These are phyloP conservation scores for Dictyostelium purpureum DNA, from an alignment of 78 protist genomes.

Conservation along the genomic window DNA sequence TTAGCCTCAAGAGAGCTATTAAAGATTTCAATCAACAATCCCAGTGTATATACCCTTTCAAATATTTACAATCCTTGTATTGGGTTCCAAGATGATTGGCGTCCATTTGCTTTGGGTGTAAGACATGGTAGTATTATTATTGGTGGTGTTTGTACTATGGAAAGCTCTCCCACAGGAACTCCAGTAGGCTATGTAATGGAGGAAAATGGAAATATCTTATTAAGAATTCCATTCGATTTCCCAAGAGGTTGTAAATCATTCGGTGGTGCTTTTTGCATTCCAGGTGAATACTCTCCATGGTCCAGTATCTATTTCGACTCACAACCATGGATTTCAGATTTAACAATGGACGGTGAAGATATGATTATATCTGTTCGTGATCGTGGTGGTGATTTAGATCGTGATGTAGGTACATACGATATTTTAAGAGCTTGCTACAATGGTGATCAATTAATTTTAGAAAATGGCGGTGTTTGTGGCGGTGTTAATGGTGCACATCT, in stretches of 20 bases:
- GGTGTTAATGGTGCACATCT: conserved; percentile 30
- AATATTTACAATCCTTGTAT: conserved; percentile 17
- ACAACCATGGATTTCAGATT: conserved; percentile 38
- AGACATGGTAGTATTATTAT: neutral
- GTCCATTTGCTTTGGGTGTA: conserved; percentile 45
- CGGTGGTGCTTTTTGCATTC: conserved; percentile 35
- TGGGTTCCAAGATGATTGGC: conserved; percentile 17
- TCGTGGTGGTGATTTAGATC: conserved; percentile 55
- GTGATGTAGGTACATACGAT: conserved; percentile 37
- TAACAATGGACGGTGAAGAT: conserved; percentile 27
- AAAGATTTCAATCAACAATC: neutral
- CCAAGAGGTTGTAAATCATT: conserved; percentile 37
- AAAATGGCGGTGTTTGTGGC: conserved; percentile 10
- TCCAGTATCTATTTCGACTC: neutral
- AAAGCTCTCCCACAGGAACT: neutral
- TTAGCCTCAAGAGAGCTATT: conserved; percentile 2
- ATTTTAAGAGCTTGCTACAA: conserved; percentile 3
- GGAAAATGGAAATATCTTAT: neutral
- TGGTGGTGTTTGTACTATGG: conserved; percentile 50
- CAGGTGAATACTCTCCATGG: conserved; percentile 9
- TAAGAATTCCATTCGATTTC: neutral
- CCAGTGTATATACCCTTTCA: neutral
- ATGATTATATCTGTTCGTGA: conserved; percentile 34
- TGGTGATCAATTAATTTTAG: neutral
- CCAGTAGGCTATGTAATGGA: conserved; percentile 8